A percentile compares a stretch with the other conserved stretches of the same genome.
Evolutionary conservation across 192 early-diverging fungal species (phyloP).

Genomic region (Entomortierella lignicola): DNA sequence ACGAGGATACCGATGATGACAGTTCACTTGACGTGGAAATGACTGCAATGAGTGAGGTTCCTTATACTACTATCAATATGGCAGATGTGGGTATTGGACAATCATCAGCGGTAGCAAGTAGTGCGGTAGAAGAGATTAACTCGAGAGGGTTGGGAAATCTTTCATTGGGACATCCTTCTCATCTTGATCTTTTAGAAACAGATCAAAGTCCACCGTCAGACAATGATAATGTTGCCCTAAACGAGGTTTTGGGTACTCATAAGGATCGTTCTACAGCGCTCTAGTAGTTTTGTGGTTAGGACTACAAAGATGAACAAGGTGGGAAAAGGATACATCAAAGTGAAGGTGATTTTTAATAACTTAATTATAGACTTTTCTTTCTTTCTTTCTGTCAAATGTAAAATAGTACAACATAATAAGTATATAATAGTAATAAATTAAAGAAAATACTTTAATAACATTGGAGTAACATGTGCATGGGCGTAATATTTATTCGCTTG

Average conservation of each 20-base stretch:
- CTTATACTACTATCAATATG: conserved; percentile 11
- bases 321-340: background rate
- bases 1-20: conserved; percentile 41
- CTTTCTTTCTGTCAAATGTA: background rate
- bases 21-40: background rate
- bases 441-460: too few species aligned
- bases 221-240: too few species aligned
- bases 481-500: too few species aligned
- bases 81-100: background rate
- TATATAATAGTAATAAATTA: too few species aligned
- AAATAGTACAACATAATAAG: too few species aligned
- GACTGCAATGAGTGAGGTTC: background rate
- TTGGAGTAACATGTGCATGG: too few species aligned
- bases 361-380: background rate
- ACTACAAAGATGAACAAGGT: background rate
- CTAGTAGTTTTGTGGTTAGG: background rate
- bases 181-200: conserved; percentile 27
- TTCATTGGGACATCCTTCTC: conserved; percentile 35
- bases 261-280: too few species aligned
- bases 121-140: background rate
- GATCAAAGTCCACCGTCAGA: background rate
- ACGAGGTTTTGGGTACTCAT: too few species aligned
- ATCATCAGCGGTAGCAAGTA: background rate
- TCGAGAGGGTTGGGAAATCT: background rate
- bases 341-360: background rate